A percentile compares a stretch with the other conserved stretches of the same genome.
Evolutionary conservation across 2,329 filamentous ascomycete genomes (phyloP).

Genomic region (Paraphaeosphaeria minitans): DNA sequence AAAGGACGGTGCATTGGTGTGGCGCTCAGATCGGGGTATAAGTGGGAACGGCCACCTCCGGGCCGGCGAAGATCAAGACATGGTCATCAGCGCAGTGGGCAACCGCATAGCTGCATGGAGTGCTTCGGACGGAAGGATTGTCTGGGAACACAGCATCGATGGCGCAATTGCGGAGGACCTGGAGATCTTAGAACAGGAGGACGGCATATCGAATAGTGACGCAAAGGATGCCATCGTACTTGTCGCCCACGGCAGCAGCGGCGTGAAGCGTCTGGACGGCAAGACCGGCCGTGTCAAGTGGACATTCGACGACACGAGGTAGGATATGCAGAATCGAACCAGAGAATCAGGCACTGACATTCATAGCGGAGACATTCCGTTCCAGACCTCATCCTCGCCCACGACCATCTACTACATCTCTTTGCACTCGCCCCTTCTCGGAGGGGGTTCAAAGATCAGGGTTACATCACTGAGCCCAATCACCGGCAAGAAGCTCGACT

Average conservation of each 20-base stretch:
- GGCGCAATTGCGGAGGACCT: slow-evolving; percentile 67
- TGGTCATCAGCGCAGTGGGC: slow-evolving; percentile 75
- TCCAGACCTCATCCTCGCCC: slow-evolving; percentile 74
- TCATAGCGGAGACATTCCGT: slow-evolving; percentile 68
- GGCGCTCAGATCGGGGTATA: slow-evolving; percentile 68
- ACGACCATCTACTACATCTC: slow-evolving; percentile 77
- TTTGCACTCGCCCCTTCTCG: slow-evolving; percentile 68
- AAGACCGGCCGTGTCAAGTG: slow-evolving; percentile 75
- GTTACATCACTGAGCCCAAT: slow-evolving; percentile 74
- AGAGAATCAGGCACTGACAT: slow-evolving; percentile 16
- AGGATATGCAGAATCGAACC: slow-evolving; percentile 11
- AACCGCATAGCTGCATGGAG: slow-evolving; percentile 79
- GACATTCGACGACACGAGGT: slow-evolving; percentile 72
- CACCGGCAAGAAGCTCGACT: slow-evolving; percentile 73
- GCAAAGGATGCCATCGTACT: slow-evolving; percentile 74
- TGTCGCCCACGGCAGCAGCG: slow-evolving; percentile 61
- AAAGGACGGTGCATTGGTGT: slow-evolving; percentile 79
- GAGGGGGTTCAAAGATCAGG: slow-evolving; percentile 73
- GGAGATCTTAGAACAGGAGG: slow-evolving; percentile 76
- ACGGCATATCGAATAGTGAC: slow-evolving; percentile 53
- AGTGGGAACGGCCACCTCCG: slow-evolving; percentile 58
- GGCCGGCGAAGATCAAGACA: slow-evolving; percentile 78
- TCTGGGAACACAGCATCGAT: slow-evolving; percentile 71
- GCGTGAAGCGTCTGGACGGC: slow-evolving; percentile 74
- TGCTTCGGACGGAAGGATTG: slow-evolving; percentile 76